Conservation (phyloP, 768 basidiomycete species). For the Phaffia australis region DNA sequence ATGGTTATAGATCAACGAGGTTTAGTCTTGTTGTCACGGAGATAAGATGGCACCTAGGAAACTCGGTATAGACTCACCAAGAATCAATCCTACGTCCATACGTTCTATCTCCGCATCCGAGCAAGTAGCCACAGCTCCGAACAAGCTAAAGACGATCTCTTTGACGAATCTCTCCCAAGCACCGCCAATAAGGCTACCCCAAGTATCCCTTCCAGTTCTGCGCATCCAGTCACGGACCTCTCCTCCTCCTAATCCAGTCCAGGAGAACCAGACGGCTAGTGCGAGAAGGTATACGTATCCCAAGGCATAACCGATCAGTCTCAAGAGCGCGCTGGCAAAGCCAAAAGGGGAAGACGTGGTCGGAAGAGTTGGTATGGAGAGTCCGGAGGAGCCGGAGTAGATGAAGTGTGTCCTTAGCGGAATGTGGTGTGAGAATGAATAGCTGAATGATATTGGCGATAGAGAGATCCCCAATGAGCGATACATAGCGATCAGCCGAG, state of each 20-base stretch:
- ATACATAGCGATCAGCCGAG: constrained; percentile 58
- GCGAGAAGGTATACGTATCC: constrained; percentile 39
- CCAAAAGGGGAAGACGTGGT: background rate
- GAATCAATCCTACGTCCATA: constrained; percentile 55
- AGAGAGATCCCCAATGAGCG: constrained; percentile 52
- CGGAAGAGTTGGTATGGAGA: constrained; percentile 46
- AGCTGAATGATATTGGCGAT: constrained; percentile 51
- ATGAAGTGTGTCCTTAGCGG: constrained; percentile 45
- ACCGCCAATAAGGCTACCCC: constrained; percentile 40
- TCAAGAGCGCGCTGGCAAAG: background rate
- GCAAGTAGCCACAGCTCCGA: constrained; percentile 64
- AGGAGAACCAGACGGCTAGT: constrained; percentile 29
- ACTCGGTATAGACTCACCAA: constrained; percentile 44
- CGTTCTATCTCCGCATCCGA: constrained; percentile 47
- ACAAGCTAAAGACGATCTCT: constrained; percentile 52
- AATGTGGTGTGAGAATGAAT: constrained; percentile 41
- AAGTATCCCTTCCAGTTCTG: background rate
- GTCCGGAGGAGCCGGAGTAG: constrained; percentile 53
- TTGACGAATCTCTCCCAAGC: constrained; percentile 49
- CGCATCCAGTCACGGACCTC: constrained; percentile 4
- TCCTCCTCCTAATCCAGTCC: constrained; percentile 6
- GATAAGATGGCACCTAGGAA: background rate
- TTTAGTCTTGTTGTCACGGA: background rate
- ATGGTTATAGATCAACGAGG: constrained; percentile 5
- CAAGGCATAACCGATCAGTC: constrained; percentile 41